A percentile compares a stretch with the other conserved stretches of the same genome.
These are phyloP conservation scores for Colletotrichum sp. DNA, from an alignment of 2,329 filamentous ascomycete species.

Conservation along the genomic window DNA sequence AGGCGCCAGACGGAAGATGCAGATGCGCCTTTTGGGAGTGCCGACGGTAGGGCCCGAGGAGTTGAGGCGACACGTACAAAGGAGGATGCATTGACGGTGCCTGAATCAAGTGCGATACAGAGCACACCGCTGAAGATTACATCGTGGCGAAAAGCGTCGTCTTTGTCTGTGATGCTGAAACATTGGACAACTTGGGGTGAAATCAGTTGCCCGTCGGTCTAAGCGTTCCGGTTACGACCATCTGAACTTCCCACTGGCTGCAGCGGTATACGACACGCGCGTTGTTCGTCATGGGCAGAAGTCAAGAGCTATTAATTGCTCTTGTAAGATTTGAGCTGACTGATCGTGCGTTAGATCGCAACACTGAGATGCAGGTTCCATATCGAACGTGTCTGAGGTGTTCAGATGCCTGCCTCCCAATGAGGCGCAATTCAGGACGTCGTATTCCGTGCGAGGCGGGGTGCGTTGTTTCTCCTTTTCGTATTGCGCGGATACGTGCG, in stretches of 20 bases:
- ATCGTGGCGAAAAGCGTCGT: slow-evolving; percentile 20
- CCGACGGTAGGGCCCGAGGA: not conserved
- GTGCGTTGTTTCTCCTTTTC: not conserved
- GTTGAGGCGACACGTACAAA: not conserved
- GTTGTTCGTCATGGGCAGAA: not conserved
- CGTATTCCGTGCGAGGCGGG: not conserved
- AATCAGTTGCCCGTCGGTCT: slow-evolving; percentile 8
- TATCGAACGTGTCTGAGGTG: slow-evolving; percentile 1
- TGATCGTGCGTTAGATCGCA: not conserved
- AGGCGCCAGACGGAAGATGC: not conserved
- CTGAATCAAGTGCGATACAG: slow-evolving; percentile 4
- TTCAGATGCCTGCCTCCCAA: not conserved
- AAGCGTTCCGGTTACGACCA: not conserved
- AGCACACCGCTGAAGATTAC: not conserved
- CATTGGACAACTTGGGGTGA: slow-evolving; percentile 16
- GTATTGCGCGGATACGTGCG: not conserved
- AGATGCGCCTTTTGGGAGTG: not conserved
- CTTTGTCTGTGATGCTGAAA: slow-evolving; percentile 20
- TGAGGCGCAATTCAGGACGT: not conserved
- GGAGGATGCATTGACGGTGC: not conserved
- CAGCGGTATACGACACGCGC: not conserved
- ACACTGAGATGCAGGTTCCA: not conserved
- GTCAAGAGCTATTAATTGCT: not conserved
- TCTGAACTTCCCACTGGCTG: slow-evolving; percentile 9
- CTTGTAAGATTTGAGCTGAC: not conserved